phyloP scores from a whole-genome alignment of 352 stramenopile species.

The Phytophthora rubi region DNA sequence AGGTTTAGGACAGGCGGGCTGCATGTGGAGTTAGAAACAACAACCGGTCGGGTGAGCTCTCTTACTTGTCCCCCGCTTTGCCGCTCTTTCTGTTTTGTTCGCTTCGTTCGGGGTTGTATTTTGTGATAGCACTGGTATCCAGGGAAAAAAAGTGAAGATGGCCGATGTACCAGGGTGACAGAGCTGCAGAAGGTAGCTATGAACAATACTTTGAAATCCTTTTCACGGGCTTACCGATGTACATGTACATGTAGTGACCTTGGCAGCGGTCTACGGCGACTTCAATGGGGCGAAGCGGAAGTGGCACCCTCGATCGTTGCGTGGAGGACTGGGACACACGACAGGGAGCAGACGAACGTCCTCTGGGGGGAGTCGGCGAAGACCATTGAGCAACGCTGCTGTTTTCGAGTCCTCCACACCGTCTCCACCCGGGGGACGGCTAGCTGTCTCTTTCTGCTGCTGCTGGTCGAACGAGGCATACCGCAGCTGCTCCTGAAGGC shows the following conservation, averaged over 20 bases:
- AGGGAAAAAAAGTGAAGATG: too few species aligned
- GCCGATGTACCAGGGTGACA: too few species aligned
- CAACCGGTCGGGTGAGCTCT: conserved; percentile 23
- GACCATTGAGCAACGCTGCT: conserved; percentile 45
- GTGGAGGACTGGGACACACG: conserved; percentile 20
- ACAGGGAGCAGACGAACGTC: conserved; percentile 50
- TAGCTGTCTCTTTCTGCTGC: conserved; percentile 15
- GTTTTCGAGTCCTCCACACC: conserved; percentile 36
- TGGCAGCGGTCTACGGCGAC: not conserved
- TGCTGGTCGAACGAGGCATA: conserved; percentile 53
- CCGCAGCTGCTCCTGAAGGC: conserved; percentile 53
- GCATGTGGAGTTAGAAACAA: conserved; percentile 37
- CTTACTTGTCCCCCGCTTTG: conserved; percentile 13
- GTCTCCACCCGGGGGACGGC: conserved; percentile 7
- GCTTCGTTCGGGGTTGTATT: not conserved
- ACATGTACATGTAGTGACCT: too few species aligned
- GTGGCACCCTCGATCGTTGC: conserved; percentile 10
- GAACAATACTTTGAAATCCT: too few species aligned
- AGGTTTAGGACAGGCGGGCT: conserved; percentile 30
- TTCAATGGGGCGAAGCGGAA: conserved; percentile 38
- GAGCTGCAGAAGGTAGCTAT: too few species aligned
- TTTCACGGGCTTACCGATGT: too few species aligned
- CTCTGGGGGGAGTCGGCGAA: conserved; percentile 50
- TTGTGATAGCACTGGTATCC: too few species aligned
- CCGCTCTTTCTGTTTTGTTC: conserved; percentile 15